A percentile compares a stretch with the other conserved stretches of the same genome.
Evolutionary conservation across 208 protist genomes (phyloP).

Genomic region (Wallacemonas sp.): DNA sequence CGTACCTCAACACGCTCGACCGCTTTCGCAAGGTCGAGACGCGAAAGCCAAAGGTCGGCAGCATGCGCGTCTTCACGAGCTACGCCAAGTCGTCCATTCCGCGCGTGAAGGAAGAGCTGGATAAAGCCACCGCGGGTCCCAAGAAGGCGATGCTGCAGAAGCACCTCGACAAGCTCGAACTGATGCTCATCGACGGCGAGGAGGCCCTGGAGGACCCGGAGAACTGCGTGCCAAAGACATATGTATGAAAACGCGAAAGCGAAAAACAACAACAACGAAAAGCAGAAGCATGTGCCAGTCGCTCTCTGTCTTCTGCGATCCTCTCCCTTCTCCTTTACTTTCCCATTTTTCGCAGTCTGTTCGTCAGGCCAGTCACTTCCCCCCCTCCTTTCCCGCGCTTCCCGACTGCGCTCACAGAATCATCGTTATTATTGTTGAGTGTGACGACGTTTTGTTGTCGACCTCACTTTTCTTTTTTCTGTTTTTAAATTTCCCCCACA

Average conservation of each 20-base stretch:
- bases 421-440: no score
- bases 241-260: slow-evolving; percentile 29
- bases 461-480: slow-evolving; percentile 1
- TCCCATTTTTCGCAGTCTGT: not conserved
- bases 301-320: not conserved
- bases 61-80: slow-evolving; percentile 45
- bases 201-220: slow-evolving; percentile 55
- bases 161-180: slow-evolving; percentile 46
- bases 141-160: slow-evolving; percentile 40
- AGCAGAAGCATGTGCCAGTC: no score
- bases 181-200: slow-evolving; percentile 67
- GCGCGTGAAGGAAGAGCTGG: slow-evolving; percentile 47
- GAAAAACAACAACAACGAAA: not conserved
- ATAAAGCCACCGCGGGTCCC: slow-evolving; percentile 31
- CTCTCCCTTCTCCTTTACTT: not conserved
- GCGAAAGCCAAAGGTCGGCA: slow-evolving; percentile 58
- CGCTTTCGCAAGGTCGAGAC: slow-evolving; percentile 70
- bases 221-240: slow-evolving; percentile 62
- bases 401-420: no score
- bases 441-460: not conserved
- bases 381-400: no score
- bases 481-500: slow-evolving; percentile 2
- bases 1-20: slow-evolving; percentile 51
- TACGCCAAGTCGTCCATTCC: slow-evolving; percentile 50
- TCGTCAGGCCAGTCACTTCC: not conserved